These are phyloP conservation scores for Paramecium bursaria DNA, from an alignment of 73 alveolate species.

Conservation along the genomic window DNA sequence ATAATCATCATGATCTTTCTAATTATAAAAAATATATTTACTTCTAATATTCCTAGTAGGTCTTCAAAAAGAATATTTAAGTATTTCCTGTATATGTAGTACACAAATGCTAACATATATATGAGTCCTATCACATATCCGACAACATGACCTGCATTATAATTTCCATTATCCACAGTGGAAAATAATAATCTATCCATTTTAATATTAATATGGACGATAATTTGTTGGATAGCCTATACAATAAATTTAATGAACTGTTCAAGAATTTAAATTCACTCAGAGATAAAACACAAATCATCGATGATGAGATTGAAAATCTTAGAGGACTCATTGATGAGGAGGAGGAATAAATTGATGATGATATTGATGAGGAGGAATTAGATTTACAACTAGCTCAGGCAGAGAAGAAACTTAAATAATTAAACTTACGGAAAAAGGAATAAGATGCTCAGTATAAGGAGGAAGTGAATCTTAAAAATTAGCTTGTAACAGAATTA, in stretches of 20 bases:
- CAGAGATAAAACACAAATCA: conserved; percentile 9
- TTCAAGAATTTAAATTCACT: conserved; percentile 9
- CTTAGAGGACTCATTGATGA: conserved; percentile 1
- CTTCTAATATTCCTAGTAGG: conserved; percentile 41
- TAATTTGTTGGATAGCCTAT: conserved; percentile 20
- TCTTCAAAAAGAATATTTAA: conserved; percentile 34
- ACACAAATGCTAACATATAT: conserved; percentile 48
- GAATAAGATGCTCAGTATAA: not conserved
- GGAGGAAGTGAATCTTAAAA: conserved; percentile 33
- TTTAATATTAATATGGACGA: conserved; percentile 42
- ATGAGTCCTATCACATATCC: conserved; percentile 40
- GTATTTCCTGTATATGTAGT: conserved; percentile 41
- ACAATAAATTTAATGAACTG: not conserved
- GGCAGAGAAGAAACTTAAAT: not conserved
- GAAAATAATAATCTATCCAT: conserved; percentile 37
- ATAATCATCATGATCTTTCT: conserved; percentile 35
- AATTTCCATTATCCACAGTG: not conserved
- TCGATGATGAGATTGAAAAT: conserved; percentile 43
- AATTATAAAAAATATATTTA: conserved; percentile 1
- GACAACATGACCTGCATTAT: conserved; percentile 52
- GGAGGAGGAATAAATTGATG: conserved; percentile 27
- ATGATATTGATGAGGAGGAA: conserved; percentile 15
- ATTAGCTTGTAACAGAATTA: too few species aligned
- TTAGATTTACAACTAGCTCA: not conserved
- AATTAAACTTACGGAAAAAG: not conserved